Base-by-base conservation (phyloP, 108 stramenopile species). In the Cylindrotheca closterium region DNA sequence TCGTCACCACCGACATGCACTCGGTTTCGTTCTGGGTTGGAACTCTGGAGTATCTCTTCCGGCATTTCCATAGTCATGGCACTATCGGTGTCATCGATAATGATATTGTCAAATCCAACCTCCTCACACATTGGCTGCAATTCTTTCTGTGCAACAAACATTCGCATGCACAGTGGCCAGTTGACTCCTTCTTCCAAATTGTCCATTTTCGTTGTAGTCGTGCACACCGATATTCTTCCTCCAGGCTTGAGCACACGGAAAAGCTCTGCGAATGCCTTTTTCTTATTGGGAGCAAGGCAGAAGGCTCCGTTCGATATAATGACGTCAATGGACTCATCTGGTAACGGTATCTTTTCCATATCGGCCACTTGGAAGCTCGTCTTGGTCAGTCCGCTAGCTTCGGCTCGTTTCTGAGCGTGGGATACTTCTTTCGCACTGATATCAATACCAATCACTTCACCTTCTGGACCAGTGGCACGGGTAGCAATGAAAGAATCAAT, bases 301-400 rank as follows among this genome's bases (percentile, higher is more conserved):
- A 96, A 88, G 5, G 94, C 96, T 50, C 96, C 94, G 60, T 96
- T 96, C 24, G 83, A 85, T 19, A 96, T 86, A 26, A 95, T 74
- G 42, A 83, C 81, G 63, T 96, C 94, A 37, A 82, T 85, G 24
- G 74, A 76, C 58, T 71, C 72, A 74, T 91, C 90, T 4, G 84
- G 80, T 3, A 96, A 61, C 3, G 83, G 84, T 19, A 96, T 75
- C 55, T 80, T 58, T 78, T 95, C 95, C 65, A 96, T 96, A 65
- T 89, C 91, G n/a, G 89, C 92, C n/a, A 91, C 77, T 23, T 80
- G 67, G 63, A 95, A 95, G 49, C 79, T 60, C 21, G 87, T 79
- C 67, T 89, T 87, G 47, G n/a, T 33, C 25, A 67, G 64, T 24
- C 79, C 79, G 57, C 77, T 60, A 22, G 70, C 71, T 8, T 50